A percentile compares a stretch with the other conserved stretches of the same genome.
Conservation (phyloP, 2,329 filamentous ascomycete genomes). For the Colletotrichum musicola region DNA sequence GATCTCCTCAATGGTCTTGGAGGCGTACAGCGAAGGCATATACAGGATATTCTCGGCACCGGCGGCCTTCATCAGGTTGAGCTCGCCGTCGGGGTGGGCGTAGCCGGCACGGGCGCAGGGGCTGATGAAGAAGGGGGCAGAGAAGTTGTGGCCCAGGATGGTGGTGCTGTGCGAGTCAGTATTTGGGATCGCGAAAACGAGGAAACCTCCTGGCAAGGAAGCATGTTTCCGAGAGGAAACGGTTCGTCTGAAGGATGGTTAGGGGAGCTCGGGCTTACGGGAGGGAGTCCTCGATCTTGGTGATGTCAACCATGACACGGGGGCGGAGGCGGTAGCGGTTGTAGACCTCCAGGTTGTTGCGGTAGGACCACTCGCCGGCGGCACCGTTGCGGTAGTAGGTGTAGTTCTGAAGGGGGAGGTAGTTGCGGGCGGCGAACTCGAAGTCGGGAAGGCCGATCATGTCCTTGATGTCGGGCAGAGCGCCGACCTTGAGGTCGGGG, state of each 20-base stretch:
- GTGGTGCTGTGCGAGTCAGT: constrained; percentile 52
- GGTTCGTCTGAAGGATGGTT: not conserved
- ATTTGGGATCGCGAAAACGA: not conserved
- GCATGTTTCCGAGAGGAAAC: not conserved
- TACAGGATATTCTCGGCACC: constrained; percentile 63
- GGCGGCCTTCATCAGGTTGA: constrained; percentile 63
- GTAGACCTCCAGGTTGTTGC: constrained; percentile 69
- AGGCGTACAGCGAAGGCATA: constrained; percentile 55
- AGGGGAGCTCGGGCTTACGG: constrained; percentile 42
- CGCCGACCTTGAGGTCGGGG: constrained; percentile 48
- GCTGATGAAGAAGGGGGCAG: constrained; percentile 67
- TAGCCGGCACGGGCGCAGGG: constrained; percentile 61
- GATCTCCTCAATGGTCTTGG: constrained; percentile 53
- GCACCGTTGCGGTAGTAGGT: constrained; percentile 70
- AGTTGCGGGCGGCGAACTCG: constrained; percentile 63
- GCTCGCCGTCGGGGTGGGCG: constrained; percentile 60
- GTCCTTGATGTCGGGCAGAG: constrained; percentile 56
- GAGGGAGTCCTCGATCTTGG: constrained; percentile 54
- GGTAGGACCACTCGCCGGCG: constrained; percentile 67
- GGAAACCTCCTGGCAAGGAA: not conserved
- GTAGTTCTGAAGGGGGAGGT: constrained; percentile 60
- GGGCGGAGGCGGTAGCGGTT: constrained; percentile 62
- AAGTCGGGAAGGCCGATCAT: constrained; percentile 67
- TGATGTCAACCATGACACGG: constrained; percentile 64
- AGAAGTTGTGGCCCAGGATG: constrained; percentile 66